A percentile compares a stretch with the other conserved stretches of the same genome.
Evolutionary conservation across 1,139 yeast species (phyloP).

Genomic region (Torulaspora pretoriensis): DNA sequence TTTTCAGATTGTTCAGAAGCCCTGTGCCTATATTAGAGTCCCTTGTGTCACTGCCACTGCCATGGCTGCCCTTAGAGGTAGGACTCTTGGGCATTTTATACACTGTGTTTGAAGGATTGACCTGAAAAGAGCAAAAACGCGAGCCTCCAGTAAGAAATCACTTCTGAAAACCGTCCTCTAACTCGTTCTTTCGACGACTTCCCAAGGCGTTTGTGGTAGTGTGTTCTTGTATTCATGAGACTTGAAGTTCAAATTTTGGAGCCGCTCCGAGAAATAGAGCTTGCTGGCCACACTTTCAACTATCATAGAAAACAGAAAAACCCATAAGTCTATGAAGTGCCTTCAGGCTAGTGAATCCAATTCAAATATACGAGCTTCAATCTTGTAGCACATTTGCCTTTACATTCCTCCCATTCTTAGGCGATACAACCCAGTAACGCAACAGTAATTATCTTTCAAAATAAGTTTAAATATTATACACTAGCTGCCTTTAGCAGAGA

Average conservation of each 20-base stretch:
- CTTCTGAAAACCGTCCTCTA: background rate
- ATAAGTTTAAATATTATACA: background rate
- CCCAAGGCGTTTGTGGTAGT: no score
- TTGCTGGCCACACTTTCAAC: no score
- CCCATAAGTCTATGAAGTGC: no score
- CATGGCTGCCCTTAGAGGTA: constrained; percentile 10
- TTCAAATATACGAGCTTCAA: no score
- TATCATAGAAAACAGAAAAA: no score
- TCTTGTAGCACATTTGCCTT: no score
- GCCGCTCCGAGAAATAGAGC: no score
- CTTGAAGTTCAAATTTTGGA: no score
- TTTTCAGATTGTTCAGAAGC: constrained; percentile 20
- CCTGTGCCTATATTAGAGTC: constrained; percentile 15
- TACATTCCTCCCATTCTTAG: background rate
- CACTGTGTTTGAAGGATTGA: background rate
- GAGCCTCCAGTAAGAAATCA: background rate
- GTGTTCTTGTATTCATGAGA: no score
- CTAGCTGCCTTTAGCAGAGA: background rate
- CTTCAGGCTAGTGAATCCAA: no score
- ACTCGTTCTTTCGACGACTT: no score
- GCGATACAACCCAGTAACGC: background rate
- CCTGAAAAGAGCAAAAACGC: background rate
- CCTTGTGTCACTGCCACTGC: constrained; percentile 8
- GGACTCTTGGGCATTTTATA: constrained; percentile 14
- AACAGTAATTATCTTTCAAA: background rate